phyloP scores from a whole-genome alignment of 1,284 basidiomycete genomes.

The Termitomyces sp. region DNA sequence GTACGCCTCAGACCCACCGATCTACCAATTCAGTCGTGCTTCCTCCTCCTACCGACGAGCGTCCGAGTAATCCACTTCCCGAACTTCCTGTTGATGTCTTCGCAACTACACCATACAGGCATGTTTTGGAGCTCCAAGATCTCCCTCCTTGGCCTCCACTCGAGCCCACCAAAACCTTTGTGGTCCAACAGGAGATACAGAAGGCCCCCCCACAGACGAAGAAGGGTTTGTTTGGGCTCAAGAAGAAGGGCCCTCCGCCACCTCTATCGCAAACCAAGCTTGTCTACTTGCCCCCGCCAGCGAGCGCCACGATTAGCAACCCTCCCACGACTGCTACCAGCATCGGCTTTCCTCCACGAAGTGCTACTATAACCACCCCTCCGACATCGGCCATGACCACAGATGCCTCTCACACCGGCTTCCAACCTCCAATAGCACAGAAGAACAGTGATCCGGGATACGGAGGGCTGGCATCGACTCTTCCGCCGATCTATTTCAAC shows the following conservation, averaged over 20 bases:
- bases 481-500: constrained; percentile 26
- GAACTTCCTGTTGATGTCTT: constrained; percentile 11
- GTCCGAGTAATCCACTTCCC: constrained; percentile 12
- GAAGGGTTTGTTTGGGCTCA: constrained; percentile 30
- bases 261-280: constrained; percentile 14
- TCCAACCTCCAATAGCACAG: not conserved
- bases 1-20: not conserved
- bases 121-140: constrained; percentile 5
- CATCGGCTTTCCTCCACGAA: not conserved
- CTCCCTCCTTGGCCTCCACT: constrained; percentile 22
- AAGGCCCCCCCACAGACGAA: constrained; percentile 20
- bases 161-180: constrained; percentile 2
- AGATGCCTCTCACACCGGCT: not conserved
- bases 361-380: not conserved
- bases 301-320: not conserved
- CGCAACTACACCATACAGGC: constrained; percentile 8
- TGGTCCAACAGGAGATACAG: constrained; percentile 9
- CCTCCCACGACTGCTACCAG: not conserved
- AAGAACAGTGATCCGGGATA: not conserved
- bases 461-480: not conserved
- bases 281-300: constrained; percentile 2
- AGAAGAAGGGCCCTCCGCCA: constrained; percentile 20
- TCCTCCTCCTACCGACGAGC: not conserved
- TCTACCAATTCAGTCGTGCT: not conserved
- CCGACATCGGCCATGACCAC: not conserved